phyloP scores from a whole-genome alignment of 2,329 filamentous ascomycete genomes.

The Verticillium longisporum region DNA sequence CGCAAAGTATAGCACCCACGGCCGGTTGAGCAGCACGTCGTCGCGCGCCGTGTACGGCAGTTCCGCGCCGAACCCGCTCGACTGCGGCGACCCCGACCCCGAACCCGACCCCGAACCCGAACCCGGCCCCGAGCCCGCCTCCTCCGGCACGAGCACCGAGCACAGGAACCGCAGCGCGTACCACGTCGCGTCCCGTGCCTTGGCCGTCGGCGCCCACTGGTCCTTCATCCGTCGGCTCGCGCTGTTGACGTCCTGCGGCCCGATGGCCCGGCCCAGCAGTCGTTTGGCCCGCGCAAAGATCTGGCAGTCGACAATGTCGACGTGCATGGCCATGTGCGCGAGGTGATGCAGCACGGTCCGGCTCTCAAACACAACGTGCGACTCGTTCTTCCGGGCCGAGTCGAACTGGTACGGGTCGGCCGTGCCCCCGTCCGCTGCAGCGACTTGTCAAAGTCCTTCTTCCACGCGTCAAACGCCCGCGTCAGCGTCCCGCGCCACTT shows the following conservation, averaged over 20 bases:
- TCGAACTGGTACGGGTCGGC: conserved; percentile 49
- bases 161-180: conserved; percentile 85
- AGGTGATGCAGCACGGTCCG: conserved; percentile 86
- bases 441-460: conserved; percentile 80
- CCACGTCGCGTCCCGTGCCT: conserved; percentile 84
- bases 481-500: conserved; percentile 86
- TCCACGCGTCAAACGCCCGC: conserved; percentile 90
- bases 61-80: neutral
- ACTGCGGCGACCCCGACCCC: neutral
- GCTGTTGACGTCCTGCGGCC: conserved; percentile 69
- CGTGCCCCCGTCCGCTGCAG: conserved; percentile 52
- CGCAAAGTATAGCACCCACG: conserved; percentile 94
- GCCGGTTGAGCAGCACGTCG: conserved; percentile 82
- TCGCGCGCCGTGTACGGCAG: conserved; percentile 71
- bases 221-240: conserved; percentile 82
- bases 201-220: conserved; percentile 80
- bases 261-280: conserved; percentile 79
- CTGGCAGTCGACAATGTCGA: conserved; percentile 95
- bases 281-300: conserved; percentile 87
- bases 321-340: conserved; percentile 96
- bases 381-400: conserved; percentile 54
- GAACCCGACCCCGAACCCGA: neutral
- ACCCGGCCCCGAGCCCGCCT: conserved; percentile 19
- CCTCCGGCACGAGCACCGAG: conserved; percentile 68
- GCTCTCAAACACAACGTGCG: conserved; percentile 69